These are phyloP conservation scores for Schizochytrium sp. DNA, from an alignment of 108 stramenopile genomes.

Conservation along the genomic window DNA sequence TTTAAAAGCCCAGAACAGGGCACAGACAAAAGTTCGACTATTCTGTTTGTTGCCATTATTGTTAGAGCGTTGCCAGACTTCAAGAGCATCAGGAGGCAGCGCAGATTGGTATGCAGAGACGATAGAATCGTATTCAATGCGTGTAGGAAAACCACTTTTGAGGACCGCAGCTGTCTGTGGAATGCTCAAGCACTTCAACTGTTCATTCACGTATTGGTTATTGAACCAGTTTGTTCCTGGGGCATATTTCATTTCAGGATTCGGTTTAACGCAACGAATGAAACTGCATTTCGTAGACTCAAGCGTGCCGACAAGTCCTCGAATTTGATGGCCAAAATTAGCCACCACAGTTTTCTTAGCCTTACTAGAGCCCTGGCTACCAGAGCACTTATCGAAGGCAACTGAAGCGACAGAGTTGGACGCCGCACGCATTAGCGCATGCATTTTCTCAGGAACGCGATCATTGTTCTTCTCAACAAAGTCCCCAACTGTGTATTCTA, in stretches of 20 bases:
- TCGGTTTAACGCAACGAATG: conserved; percentile 61
- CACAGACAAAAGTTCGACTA: conserved; percentile 44
- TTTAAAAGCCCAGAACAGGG: conserved; percentile 53
- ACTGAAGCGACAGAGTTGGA: neutral
- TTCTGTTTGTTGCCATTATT: conserved; percentile 33
- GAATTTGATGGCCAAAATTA: conserved; percentile 52
- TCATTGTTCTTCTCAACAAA: conserved; percentile 70
- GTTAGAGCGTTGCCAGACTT: conserved; percentile 55
- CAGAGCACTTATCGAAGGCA: conserved; percentile 34
- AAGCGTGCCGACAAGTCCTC: neutral
- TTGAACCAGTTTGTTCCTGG: conserved; percentile 57
- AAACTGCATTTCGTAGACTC: conserved; percentile 44
- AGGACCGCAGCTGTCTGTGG: conserved; percentile 53
- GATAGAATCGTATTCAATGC: conserved; percentile 57
- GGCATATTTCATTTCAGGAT: conserved; percentile 40
- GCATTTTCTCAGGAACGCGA: conserved; percentile 22
- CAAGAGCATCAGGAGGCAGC: conserved; percentile 26
- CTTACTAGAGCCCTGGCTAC: conserved; percentile 1
- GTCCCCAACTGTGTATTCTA: conserved; percentile 61
- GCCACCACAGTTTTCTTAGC: conserved; percentile 58
- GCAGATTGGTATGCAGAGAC: conserved; percentile 39
- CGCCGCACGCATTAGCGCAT: conserved; percentile 60
- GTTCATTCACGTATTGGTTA: conserved; percentile 51
- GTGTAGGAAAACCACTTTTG: conserved; percentile 44
- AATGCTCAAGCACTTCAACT: conserved; percentile 53